Conservation (phyloP, 2,329 filamentous ascomycete species). For the Aspergillus persii region DNA sequence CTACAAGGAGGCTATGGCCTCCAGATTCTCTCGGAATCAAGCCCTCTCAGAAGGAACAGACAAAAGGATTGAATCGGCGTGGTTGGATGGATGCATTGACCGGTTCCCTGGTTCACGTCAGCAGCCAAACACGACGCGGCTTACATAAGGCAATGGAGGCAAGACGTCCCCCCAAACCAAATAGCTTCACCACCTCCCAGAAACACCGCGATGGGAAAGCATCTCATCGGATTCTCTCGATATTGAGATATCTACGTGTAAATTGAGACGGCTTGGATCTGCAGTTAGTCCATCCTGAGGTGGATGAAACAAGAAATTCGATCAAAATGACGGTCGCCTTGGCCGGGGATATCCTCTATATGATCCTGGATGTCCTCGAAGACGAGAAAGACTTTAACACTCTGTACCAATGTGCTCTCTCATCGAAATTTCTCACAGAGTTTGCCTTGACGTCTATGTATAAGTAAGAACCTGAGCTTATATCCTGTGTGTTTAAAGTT, state of each 20-base stretch:
- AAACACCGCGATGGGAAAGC: not conserved
- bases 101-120: conserved; percentile 1
- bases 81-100: not conserved
- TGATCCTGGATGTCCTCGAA: conserved; percentile 25
- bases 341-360: conserved; percentile 25
- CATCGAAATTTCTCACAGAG: conserved; percentile 22
- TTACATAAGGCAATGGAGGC: conserved; percentile 18
- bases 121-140: conserved; percentile 14
- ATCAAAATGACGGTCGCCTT: conserved; percentile 20
- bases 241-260: not conserved
- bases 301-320: not conserved
- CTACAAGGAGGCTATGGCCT: too few relatives aligned
- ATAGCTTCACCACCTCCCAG: not conserved
- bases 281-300: not conserved
- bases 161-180: not conserved
- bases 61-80: not conserved
- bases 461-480: conserved; percentile 16
- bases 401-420: conserved; percentile 27
- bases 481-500: not conserved
- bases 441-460: conserved; percentile 25
- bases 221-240: not conserved
- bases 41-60: not conserved
- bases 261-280: not conserved
- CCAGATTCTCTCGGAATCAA: not conserved
- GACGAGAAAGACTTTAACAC: conserved; percentile 26